These are phyloP conservation scores for Nakaseomyces bracarensis DNA, from an alignment of 1,139 yeast species.

Conservation along the genomic window DNA sequence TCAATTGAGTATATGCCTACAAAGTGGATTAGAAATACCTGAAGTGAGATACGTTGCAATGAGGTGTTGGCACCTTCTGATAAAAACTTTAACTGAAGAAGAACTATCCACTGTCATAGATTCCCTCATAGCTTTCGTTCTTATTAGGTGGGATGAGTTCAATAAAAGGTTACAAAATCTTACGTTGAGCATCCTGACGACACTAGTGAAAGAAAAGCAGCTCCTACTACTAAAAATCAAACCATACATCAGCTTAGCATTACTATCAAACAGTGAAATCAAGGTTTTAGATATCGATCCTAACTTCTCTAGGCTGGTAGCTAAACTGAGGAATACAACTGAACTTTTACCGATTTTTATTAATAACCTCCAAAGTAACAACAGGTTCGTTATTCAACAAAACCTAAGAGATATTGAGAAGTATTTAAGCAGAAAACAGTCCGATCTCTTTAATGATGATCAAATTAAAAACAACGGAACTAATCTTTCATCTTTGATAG, in stretches of 20 bases:
- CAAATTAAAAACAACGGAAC: constrained; percentile 12
- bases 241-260: constrained; percentile 29
- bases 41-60: constrained; percentile 58
- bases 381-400: constrained; percentile 69
- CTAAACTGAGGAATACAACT: constrained; percentile 18
- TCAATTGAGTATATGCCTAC: constrained; percentile 80
- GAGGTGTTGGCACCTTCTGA: constrained; percentile 57
- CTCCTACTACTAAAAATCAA: constrained; percentile 36
- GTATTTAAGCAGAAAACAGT: constrained; percentile 37
- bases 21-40: constrained; percentile 61
- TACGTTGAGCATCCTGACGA: constrained; percentile 63
- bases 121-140: constrained; percentile 46
- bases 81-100: constrained; percentile 41
- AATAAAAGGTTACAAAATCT: constrained; percentile 40
- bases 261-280: constrained; percentile 22
- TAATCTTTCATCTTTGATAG: constrained; percentile 36
- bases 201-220: constrained; percentile 53
- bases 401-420: constrained; percentile 59
- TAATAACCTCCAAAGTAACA: constrained; percentile 34
- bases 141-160: constrained; percentile 57
- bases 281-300: constrained; percentile 34
- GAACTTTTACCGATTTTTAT: constrained; percentile 28
- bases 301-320: constrained; percentile 34
- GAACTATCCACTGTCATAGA: constrained; percentile 51
- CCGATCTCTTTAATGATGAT: constrained; percentile 11